Evolutionary conservation across 2,329 filamentous ascomycete species (phyloP).

Genomic region (Trichoderma afroharzianum): DNA sequence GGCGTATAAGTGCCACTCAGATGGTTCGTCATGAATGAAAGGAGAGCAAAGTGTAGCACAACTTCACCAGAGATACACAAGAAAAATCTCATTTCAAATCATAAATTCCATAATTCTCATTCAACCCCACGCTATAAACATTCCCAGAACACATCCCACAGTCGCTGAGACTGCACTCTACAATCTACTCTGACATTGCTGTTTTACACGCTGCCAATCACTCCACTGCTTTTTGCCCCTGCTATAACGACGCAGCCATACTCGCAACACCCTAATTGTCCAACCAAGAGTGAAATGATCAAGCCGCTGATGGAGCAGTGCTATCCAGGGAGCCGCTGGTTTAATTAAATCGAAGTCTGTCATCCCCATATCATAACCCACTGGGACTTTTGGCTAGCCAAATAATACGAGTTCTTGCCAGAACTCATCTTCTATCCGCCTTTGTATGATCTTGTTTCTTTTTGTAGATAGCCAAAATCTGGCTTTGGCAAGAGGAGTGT

Average conservation of each 20-base stretch:
- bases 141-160: neutral
- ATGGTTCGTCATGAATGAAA: neutral
- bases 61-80: neutral
- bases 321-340: neutral
- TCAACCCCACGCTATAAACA: neutral
- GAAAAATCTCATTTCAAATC: neutral
- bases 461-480: neutral
- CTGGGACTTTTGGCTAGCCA: neutral
- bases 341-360: neutral
- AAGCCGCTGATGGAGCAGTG: neutral
- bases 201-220: neutral
- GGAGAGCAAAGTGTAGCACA: neutral
- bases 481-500: neutral
- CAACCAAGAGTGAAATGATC: neutral
- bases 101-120: neutral
- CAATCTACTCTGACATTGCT: neutral
- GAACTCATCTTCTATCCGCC: neutral
- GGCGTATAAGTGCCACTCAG: too few relatives aligned
- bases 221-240: neutral
- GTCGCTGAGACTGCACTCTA: slow-evolving; percentile 5
- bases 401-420: neutral
- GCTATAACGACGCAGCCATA: neutral
- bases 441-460: neutral
- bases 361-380: neutral
- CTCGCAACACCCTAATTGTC: neutral